Conservation (phyloP, 169 alveolate genomes). For the Eimeria acervulina region DNA sequence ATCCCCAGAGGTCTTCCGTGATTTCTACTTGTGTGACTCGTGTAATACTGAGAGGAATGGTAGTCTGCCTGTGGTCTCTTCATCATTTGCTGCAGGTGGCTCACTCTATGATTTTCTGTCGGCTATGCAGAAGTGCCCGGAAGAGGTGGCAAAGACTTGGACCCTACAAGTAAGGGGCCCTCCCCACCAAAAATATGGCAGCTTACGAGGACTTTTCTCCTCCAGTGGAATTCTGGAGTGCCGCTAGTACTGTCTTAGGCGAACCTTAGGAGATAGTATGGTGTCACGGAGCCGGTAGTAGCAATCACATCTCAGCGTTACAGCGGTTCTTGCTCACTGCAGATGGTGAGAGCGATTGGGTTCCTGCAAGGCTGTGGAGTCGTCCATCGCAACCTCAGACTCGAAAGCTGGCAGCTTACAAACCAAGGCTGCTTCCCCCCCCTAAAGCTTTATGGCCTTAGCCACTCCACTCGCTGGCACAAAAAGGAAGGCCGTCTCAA, state of each 20-base stretch:
- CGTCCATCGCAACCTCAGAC: conserved; percentile 68
- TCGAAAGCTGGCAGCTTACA: conserved; percentile 76
- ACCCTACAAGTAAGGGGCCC: conserved; percentile 41
- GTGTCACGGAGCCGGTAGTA: background rate
- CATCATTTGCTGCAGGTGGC: conserved; percentile 42
- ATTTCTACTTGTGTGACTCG: background rate
- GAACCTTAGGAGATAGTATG: background rate
- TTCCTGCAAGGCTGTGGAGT: conserved; percentile 66
- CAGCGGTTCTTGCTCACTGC: background rate
- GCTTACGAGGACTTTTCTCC: background rate
- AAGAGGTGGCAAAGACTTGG: conserved; percentile 59
- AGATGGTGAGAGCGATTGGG: conserved; percentile 67
- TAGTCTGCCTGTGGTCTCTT: background rate
- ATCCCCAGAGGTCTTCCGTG: background rate
- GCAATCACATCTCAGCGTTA: background rate
- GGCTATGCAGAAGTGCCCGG: conserved; percentile 51
- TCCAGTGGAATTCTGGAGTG: background rate
- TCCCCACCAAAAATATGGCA: background rate
- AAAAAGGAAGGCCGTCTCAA: conserved; percentile 76
- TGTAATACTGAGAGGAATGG: background rate
- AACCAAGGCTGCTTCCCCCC: conserved; percentile 32
- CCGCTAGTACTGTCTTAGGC: background rate
- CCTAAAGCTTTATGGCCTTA: conserved; percentile 61
- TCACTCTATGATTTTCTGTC: conserved; percentile 73
- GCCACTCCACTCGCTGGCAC: conserved; percentile 77